A percentile compares a stretch with the other conserved stretches of the same genome.
Evolutionary conservation across 2,329 filamentous ascomycete genomes (phyloP).

Genomic region (Aspergillus piperis): DNA sequence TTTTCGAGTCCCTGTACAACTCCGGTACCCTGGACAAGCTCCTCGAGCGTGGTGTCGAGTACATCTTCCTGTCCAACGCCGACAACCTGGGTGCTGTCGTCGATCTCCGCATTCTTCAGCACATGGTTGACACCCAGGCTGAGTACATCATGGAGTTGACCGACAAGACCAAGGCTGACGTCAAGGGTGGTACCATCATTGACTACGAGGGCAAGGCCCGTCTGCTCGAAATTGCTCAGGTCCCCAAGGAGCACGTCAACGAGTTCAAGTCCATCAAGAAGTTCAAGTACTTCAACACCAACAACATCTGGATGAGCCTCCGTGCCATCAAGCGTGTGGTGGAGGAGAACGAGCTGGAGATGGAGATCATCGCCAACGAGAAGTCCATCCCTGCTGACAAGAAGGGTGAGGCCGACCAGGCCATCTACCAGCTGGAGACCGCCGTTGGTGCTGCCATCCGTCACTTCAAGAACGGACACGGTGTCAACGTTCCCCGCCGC

Average conservation of each 20-base stretch:
- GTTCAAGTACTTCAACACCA: constrained; percentile 99
- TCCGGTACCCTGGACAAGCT: constrained; percentile 97
- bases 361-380: constrained; percentile 99
- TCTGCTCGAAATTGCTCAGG: constrained; percentile 97
- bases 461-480: constrained; percentile 97
- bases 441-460: constrained; percentile 97
- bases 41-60: constrained; percentile 90
- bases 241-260: constrained; percentile 99
- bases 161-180: constrained; percentile 99
- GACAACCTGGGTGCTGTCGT: constrained; percentile 98
- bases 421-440: constrained; percentile 97
- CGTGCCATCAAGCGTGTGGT: constrained; percentile 97
- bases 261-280: constrained; percentile 99
- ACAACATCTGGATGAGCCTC: constrained; percentile 99
- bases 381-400: constrained; percentile 98
- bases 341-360: constrained; percentile 95
- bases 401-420: constrained; percentile 98
- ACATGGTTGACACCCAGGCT: constrained; percentile 96
- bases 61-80: constrained; percentile 97
- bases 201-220: constrained; percentile 97
- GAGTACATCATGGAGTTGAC: constrained; percentile 99
- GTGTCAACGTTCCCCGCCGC: constrained; percentile 95
- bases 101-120: constrained; percentile 95
- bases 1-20: constrained; percentile 99
- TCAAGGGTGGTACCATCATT: constrained; percentile 99